Percentiles rank a stretch among this genome's conserved stretches.
Conservation (phyloP, 2,329 filamentous ascomycete species). For the Grosmannia huntii region DNA sequence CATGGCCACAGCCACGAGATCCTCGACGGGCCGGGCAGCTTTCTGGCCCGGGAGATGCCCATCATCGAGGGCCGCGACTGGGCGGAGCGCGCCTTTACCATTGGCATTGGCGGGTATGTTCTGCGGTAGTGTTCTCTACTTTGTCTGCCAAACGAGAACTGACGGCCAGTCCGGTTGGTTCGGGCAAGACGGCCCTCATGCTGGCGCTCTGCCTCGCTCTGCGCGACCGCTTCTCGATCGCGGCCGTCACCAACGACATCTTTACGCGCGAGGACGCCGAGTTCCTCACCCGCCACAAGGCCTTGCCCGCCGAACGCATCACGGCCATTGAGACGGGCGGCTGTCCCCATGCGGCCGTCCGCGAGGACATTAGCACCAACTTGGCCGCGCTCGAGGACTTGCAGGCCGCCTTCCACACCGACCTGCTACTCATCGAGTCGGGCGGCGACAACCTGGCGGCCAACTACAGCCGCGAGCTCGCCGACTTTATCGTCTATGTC, state of each 20-base stretch:
- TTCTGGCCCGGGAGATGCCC: conserved; percentile 81
- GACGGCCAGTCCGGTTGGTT: conserved; percentile 67
- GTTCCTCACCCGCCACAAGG: conserved; percentile 79
- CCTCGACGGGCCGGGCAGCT: conserved; percentile 85
- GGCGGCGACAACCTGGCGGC: conserved; percentile 95
- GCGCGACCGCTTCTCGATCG: conserved; percentile 69
- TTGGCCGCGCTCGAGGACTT: conserved; percentile 84
- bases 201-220: conserved; percentile 79
- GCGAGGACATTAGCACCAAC: conserved; percentile 92
- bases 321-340: conserved; percentile 95
- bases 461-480: conserved; percentile 89
- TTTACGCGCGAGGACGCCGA: conserved; percentile 97
- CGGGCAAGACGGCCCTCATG: conserved; percentile 96
- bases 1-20: conserved; percentile 96
- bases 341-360: conserved; percentile 91
- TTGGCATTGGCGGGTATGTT: conserved; percentile 85
- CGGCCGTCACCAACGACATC: conserved; percentile 97
- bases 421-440: conserved; percentile 85
- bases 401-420: conserved; percentile 66
- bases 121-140: background rate
- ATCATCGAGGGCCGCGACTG: conserved; percentile 80
- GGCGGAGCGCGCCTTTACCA: conserved; percentile 80
- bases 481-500: conserved; percentile 97
- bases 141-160: background rate
- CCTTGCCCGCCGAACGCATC: conserved; percentile 73